phyloP scores from a whole-genome alignment of 1,284 basidiomycete genomes.

The Leccinum huronense region DNA sequence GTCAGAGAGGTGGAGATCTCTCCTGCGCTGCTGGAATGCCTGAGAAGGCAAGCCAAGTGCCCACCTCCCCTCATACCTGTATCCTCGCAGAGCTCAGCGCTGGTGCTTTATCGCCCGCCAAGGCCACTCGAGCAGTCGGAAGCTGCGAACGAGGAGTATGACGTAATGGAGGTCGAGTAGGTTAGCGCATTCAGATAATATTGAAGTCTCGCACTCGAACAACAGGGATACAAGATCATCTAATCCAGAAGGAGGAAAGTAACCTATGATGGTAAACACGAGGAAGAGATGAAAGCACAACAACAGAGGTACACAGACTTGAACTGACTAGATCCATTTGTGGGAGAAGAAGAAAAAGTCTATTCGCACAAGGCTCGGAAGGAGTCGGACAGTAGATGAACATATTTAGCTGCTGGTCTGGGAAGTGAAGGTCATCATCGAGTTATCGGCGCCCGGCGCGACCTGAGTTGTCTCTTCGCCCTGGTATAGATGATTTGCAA shows the following conservation, averaged over 20 bases:
- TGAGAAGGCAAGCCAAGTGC: constrained; percentile 34
- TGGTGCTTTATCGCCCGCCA: constrained; percentile 57
- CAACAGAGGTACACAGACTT: constrained; percentile 10
- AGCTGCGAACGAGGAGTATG: constrained; percentile 35
- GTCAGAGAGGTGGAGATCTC: constrained; percentile 37
- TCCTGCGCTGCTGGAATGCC: constrained; percentile 46
- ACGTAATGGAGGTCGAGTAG: constrained; percentile 62
- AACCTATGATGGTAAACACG: constrained; percentile 26
- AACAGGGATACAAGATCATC: constrained; percentile 16
- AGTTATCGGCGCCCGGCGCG: constrained; percentile 35
- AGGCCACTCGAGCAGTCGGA: constrained; percentile 16
- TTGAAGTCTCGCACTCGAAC: constrained; percentile 17
- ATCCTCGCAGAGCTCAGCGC: constrained; percentile 40
- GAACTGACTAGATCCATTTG: constrained; percentile 14
- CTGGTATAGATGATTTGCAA: constrained; percentile 46
- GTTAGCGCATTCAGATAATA: constrained; percentile 5
- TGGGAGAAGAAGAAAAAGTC: constrained; percentile 2
- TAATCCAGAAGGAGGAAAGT: constrained; percentile 20
- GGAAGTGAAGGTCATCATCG: constrained; percentile 49
- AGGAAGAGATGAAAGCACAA: constrained; percentile 10
- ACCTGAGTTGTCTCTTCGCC: constrained; percentile 34
- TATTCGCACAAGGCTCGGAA: constrained; percentile 9
- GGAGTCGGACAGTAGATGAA: background rate
- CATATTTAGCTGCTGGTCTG: constrained; percentile 36
- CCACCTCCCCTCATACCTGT: constrained; percentile 22